Conservation (phyloP, 1,284 basidiomycete species). For the Pseudozyma pruni region DNA sequence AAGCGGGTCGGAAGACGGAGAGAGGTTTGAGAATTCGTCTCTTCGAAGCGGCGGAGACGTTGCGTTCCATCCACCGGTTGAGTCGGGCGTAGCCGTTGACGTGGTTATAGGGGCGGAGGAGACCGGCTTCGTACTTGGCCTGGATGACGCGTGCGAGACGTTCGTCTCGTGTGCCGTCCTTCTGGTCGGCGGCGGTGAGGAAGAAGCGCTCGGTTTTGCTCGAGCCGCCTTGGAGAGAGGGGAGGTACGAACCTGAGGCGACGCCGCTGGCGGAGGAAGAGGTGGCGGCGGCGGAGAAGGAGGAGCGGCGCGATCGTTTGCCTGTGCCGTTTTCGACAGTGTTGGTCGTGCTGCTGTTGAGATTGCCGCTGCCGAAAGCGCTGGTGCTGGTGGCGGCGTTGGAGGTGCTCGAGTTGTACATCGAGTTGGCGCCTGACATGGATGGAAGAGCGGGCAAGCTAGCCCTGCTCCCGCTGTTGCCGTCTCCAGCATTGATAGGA, state of each 20-base stretch:
- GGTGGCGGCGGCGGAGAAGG: constrained; percentile 11
- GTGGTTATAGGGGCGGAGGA: constrained; percentile 95
- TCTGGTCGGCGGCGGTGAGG: constrained; percentile 93
- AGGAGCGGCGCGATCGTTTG: constrained; percentile 45
- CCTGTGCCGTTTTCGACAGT: constrained; percentile 7
- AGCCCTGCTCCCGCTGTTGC: background rate
- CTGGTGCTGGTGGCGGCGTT: background rate
- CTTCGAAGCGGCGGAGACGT: constrained; percentile 74
- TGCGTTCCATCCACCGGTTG: constrained; percentile 86
- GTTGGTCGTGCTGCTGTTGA: constrained; percentile 1
- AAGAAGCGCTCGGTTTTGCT: constrained; percentile 79
- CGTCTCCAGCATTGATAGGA: constrained; percentile 16
- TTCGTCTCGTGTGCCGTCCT: constrained; percentile 87
- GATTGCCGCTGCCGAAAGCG: constrained; percentile 1
- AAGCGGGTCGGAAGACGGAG: constrained; percentile 87
- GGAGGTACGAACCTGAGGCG: constrained; percentile 30
- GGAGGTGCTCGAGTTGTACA: constrained; percentile 12
- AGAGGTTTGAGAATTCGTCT: constrained; percentile 88
- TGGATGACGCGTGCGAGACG: constrained; percentile 90
- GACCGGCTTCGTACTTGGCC: constrained; percentile 94
- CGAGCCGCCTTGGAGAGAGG: constrained; percentile 38
- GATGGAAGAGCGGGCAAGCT: constrained; percentile 3
- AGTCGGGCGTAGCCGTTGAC: constrained; percentile 71
- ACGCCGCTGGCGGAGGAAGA: background rate
- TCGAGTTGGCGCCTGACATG: background rate